Evolutionary conservation across 2,329 filamentous ascomycete species (phyloP).

Genomic region (Lachnellula arida): DNA sequence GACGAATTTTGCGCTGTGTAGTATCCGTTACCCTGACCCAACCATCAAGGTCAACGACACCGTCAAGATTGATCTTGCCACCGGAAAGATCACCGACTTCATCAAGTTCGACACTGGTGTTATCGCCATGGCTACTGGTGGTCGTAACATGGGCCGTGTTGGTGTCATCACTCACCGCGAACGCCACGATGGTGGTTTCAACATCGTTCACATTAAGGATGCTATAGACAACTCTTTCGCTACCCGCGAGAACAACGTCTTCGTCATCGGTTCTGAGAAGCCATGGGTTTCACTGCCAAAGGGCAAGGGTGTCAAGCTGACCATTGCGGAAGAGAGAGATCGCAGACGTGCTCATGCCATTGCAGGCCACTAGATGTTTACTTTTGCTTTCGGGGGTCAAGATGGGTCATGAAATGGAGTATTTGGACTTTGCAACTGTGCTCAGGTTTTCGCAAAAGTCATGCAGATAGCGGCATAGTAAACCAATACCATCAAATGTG

Average conservation of each 20-base stretch:
- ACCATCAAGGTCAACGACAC: conserved; percentile 99
- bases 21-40: conserved; percentile 99
- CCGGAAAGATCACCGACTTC: conserved; percentile 97
- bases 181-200: conserved; percentile 99
- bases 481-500: conserved; percentile 30
- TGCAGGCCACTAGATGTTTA: conserved; percentile 30
- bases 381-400: conserved; percentile 21
- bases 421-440: conserved; percentile 26
- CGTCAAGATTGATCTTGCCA: conserved; percentile 96
- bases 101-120: conserved; percentile 98
- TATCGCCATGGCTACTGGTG: conserved; percentile 97
- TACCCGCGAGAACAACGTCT: conserved; percentile 99
- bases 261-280: conserved; percentile 98
- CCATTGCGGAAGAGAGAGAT: conserved; percentile 98
- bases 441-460: conserved; percentile 22
- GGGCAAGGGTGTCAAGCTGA: conserved; percentile 99
- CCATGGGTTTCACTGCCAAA: conserved; percentile 99
- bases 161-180: conserved; percentile 99
- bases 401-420: conserved; percentile 29
- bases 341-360: conserved; percentile 69
- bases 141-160: conserved; percentile 99
- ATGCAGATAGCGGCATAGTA: conserved; percentile 29
- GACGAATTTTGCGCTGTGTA: conserved; percentile 40
- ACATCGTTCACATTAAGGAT: conserved; percentile 99
- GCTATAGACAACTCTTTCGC: conserved; percentile 99